A percentile compares a stretch with the other conserved stretches of the same genome.
Conservation (phyloP, 1,284 basidiomycete genomes). For the Mycosarcoma mackinlayi region DNA sequence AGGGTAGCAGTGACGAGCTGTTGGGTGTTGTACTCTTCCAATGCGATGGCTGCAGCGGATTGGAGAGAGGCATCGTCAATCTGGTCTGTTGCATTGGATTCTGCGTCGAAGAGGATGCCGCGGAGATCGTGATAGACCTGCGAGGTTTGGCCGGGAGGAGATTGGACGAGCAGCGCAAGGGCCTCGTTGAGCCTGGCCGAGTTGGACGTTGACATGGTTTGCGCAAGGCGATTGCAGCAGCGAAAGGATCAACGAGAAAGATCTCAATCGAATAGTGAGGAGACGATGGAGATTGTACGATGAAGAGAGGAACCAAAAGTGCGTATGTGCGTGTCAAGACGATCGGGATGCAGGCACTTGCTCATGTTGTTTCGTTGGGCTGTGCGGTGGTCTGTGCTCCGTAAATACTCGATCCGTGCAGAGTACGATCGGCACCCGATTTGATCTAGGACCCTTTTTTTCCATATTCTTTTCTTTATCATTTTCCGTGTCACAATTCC, state of each 20-base stretch:
- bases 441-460: not conserved
- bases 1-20: constrained; percentile 47
- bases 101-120: constrained; percentile 47
- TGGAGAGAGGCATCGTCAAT: constrained; percentile 41
- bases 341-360: not conserved
- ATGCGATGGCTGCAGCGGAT: constrained; percentile 29
- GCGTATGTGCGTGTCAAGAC: no score
- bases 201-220: constrained; percentile 18
- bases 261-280: no score
- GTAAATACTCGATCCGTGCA: no score
- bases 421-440: not conserved
- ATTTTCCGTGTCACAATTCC: not conserved
- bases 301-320: no score
- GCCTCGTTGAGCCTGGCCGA: constrained; percentile 29
- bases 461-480: not conserved
- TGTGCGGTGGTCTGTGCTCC: constrained; percentile 35
- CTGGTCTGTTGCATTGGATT: constrained; percentile 26
- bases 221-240: no score
- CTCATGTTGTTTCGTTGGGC: not conserved
- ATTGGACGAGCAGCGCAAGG: constrained; percentile 43
- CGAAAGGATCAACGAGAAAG: not conserved
- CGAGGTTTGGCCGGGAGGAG: constrained; percentile 55
- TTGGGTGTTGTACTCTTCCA: constrained; percentile 54
- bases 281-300: not conserved
- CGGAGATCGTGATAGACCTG: constrained; percentile 57